Evolutionary conservation across 495 filamentous ascomycete genomes (phyloP).

Genomic region (Rostrohypoxylon terebratum): DNA sequence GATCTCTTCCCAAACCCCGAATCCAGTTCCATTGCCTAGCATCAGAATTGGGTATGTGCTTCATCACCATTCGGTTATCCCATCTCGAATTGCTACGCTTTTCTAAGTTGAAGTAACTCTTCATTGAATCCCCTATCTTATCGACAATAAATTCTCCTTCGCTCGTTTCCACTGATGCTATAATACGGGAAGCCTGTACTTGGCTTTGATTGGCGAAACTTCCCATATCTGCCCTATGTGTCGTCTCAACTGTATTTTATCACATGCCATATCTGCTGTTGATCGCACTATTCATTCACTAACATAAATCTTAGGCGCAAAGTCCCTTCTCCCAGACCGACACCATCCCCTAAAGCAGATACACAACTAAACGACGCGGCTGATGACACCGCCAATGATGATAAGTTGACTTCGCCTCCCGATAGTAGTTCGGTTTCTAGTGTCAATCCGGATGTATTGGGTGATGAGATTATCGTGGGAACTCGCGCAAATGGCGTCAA

Average conservation of each 20-base stretch:
- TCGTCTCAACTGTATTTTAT: neutral
- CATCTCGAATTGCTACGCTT: neutral
- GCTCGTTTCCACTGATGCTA: neutral
- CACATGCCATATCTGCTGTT: neutral
- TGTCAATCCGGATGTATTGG: slow-evolving; percentile 49
- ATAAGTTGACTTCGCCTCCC: slow-evolving; percentile 51
- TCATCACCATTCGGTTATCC: neutral
- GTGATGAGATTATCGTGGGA: slow-evolving; percentile 62
- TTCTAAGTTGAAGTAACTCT: neutral
- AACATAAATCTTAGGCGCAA: slow-evolving; percentile 19
- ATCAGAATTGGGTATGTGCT: neutral
- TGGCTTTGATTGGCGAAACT: too few species aligned
- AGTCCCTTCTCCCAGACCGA: slow-evolving; percentile 3
- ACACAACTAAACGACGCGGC: neutral
- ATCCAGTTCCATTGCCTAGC: neutral
- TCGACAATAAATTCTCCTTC: neutral
- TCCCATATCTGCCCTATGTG: too few species aligned
- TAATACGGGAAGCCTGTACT: too few species aligned
- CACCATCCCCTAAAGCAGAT: slow-evolving; percentile 25
- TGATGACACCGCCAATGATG: slow-evolving; percentile 46
- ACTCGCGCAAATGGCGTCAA: slow-evolving; percentile 52
- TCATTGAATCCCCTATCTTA: neutral
- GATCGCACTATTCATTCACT: slow-evolving; percentile 10
- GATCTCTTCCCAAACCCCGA: neutral
- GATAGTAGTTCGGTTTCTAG: slow-evolving; percentile 54